Conservation (phyloP, 1,284 basidiomycete species). For the Rhodotorula glutinis region DNA sequence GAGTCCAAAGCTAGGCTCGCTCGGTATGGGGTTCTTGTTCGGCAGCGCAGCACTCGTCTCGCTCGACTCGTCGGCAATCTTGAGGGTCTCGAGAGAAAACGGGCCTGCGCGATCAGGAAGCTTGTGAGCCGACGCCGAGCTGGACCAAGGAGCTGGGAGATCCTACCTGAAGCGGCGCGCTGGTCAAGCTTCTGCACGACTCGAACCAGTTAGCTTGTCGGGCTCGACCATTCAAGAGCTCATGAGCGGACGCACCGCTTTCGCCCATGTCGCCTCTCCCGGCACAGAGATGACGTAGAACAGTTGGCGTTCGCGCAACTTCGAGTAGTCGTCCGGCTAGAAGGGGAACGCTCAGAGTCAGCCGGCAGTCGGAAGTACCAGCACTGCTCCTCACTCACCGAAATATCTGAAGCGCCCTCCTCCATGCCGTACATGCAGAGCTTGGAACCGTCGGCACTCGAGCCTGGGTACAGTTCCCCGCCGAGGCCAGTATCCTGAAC, state of each 20-base stretch:
- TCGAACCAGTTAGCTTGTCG: no score
- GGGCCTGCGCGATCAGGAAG: neutral
- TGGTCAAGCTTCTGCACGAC: slow-evolving; percentile 21
- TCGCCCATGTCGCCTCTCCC: slow-evolving; percentile 45
- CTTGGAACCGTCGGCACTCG: slow-evolving; percentile 27
- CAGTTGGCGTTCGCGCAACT: slow-evolving; percentile 46
- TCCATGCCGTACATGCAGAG: slow-evolving; percentile 39
- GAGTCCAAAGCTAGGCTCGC: slow-evolving; percentile 33
- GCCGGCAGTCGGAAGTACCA: no score
- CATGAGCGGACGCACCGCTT: slow-evolving; percentile 12
- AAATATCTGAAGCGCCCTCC: slow-evolving; percentile 33
- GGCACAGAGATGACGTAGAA: slow-evolving; percentile 47
- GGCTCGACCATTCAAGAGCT: no score
- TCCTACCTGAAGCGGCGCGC: slow-evolving; percentile 3
- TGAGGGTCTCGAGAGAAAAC: neutral
- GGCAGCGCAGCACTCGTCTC: neutral
- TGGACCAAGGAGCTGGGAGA: neutral
- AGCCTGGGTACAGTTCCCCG: slow-evolving; percentile 45
- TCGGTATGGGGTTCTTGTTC: slow-evolving; percentile 39
- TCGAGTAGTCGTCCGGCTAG: slow-evolving; percentile 39
- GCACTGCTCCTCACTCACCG: no score
- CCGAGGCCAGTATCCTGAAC: slow-evolving; percentile 49
- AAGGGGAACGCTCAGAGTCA: neutral
- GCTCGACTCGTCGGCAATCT: neutral
- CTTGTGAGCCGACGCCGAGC: no score